These are phyloP conservation scores for Zymoseptoria crescenta DNA, from an alignment of 2,329 filamentous ascomycete genomes.

Conservation along the genomic window DNA sequence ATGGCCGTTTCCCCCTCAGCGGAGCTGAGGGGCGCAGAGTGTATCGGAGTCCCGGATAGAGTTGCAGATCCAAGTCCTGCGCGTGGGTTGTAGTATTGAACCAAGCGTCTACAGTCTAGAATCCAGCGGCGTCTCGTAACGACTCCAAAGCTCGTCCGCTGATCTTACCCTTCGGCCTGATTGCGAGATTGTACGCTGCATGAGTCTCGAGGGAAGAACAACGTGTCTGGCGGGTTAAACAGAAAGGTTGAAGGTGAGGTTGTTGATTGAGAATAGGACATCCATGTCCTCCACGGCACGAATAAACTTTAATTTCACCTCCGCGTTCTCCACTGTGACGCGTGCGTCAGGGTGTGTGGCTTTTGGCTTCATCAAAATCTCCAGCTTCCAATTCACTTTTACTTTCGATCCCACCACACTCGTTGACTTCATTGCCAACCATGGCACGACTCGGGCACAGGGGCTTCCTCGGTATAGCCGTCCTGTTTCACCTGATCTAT, in stretches of 20 bases:
- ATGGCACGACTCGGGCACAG: conserved; percentile 58
- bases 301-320: not conserved
- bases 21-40: no score
- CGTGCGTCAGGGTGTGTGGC: not conserved
- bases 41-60: no score
- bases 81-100: not conserved
- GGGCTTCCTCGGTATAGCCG: conserved; percentile 78
- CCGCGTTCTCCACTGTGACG: not conserved
- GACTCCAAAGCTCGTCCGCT: not conserved
- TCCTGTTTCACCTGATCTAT: conserved; percentile 90
- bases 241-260: not conserved
- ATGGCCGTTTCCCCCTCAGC: no score
- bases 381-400: not conserved
- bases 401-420: not conserved
- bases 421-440: conserved; percentile 5
- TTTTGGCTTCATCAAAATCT: not conserved
- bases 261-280: not conserved
- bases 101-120: not conserved
- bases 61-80: not conserved
- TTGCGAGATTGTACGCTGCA: not conserved
- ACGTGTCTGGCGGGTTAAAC: not conserved
- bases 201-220: not conserved
- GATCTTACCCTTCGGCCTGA: not conserved
- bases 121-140: not conserved
- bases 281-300: not conserved